These are phyloP conservation scores for Fusarium sp. DNA, from an alignment of 2,329 filamentous ascomycete species.

Conservation along the genomic window DNA sequence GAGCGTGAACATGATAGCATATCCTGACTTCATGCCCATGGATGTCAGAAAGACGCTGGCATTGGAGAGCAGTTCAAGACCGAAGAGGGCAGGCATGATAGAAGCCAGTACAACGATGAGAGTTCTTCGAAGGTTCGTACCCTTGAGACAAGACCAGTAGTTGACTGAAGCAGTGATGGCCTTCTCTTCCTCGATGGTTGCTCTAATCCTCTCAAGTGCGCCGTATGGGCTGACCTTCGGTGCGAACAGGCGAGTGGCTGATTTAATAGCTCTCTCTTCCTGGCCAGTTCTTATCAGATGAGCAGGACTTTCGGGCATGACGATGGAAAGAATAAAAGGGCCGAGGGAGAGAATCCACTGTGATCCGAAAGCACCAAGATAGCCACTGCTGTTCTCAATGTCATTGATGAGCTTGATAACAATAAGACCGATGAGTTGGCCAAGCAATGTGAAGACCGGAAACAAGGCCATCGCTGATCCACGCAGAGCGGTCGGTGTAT, in stretches of 20 bases:
- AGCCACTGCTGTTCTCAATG: conserved; percentile 23
- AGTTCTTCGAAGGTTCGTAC: conserved; percentile 52
- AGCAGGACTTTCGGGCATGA: conserved; percentile 44
- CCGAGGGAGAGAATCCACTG: conserved; percentile 38
- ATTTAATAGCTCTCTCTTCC: conserved; percentile 23
- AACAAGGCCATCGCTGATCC: conserved; percentile 44
- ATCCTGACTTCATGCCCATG: conserved; percentile 42
- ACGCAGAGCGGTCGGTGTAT: conserved; percentile 40
- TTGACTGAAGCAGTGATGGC: conserved; percentile 41
- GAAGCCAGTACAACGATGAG: conserved; percentile 52
- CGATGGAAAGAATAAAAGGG: conserved; percentile 34
- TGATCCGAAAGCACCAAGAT: conserved; percentile 41
- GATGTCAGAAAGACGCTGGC: conserved; percentile 52
- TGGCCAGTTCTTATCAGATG: conserved; percentile 33
- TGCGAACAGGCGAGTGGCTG: conserved; percentile 33
- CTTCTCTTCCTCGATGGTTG: conserved; percentile 54
- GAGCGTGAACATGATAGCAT: conserved; percentile 56
- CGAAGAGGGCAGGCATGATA: conserved; percentile 54
- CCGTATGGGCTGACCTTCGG: conserved; percentile 26
- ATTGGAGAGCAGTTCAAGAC: conserved; percentile 53
- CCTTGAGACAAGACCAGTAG: conserved; percentile 55
- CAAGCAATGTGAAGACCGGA: conserved; percentile 41
- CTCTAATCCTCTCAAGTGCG: conserved; percentile 30
- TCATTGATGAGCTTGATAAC: conserved; percentile 39
- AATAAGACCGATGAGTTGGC: conserved; percentile 41